Conservation (phyloP, 2,329 filamentous ascomycete species). For the Ophiostoma tasmaniense region DNA sequence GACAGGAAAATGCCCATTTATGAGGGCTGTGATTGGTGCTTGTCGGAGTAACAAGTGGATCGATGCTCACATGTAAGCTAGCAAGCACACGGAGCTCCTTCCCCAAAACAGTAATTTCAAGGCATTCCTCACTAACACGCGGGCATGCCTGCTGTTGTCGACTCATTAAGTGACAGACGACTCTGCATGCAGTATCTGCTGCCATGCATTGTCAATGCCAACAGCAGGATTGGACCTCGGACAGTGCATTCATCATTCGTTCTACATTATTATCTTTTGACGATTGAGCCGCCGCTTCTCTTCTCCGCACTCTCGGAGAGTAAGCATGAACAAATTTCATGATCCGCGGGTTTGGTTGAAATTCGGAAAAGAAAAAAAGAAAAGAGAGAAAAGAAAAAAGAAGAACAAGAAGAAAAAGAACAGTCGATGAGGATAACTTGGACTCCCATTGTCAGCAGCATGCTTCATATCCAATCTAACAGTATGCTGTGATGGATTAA, state of each 20-base stretch:
- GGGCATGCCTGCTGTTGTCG: neutral
- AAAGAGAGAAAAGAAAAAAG: too few species aligned
- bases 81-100: neutral
- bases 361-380: too few species aligned
- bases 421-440: too few species aligned
- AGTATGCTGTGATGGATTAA: too few species aligned
- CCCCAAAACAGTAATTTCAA: slow-evolving; percentile 4
- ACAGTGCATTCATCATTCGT: neutral
- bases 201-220: neutral
- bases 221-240: neutral
- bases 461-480: too few species aligned
- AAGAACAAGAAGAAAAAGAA: too few species aligned
- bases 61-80: neutral
- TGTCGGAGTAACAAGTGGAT: neutral
- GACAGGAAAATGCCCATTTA: slow-evolving; percentile 1
- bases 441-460: too few species aligned
- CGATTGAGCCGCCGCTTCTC: neutral
- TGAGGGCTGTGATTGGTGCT: slow-evolving; percentile 9
- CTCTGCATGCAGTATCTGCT: neutral
- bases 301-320: neutral
- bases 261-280: too few species aligned
- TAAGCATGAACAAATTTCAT: too few species aligned
- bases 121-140: slow-evolving; percentile 7
- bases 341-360: too few species aligned
- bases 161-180: too few species aligned